Percentiles rank a stretch among this genome's conserved stretches.
Conservation (phyloP, 2,329 filamentous ascomycete genomes). For the Dothiorella sarmentorum region DNA sequence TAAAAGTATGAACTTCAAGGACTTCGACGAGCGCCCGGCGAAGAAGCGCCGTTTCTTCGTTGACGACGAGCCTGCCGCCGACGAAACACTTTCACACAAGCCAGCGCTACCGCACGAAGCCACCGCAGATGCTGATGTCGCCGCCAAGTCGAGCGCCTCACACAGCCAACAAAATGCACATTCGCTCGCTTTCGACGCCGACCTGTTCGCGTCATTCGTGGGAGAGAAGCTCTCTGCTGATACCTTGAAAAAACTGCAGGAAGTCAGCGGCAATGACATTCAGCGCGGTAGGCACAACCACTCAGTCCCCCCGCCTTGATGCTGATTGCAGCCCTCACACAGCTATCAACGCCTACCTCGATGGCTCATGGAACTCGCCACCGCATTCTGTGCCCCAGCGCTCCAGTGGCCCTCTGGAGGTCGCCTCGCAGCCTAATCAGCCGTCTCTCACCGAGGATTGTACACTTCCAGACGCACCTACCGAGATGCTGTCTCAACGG, state of each 20-base stretch:
- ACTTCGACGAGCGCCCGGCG: slow-evolving; percentile 51
- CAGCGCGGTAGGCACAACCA: slow-evolving; percentile 43
- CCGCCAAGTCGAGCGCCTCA: slow-evolving; percentile 3
- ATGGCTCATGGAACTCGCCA: slow-evolving; percentile 57
- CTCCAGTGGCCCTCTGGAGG: background rate
- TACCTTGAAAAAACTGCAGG: slow-evolving; percentile 48
- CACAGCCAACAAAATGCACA: slow-evolving; percentile 20
- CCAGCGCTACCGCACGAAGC: slow-evolving; percentile 32
- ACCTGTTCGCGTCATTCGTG: slow-evolving; percentile 56
- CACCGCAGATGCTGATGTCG: slow-evolving; percentile 21
- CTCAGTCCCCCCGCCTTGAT: background rate
- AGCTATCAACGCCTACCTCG: slow-evolving; percentile 63
- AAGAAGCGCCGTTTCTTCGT: slow-evolving; percentile 64
- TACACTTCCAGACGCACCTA: slow-evolving; percentile 22
- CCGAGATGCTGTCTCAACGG: background rate
- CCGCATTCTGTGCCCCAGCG: background rate
- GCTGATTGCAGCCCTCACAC: background rate
- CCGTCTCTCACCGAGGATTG: slow-evolving; percentile 19
- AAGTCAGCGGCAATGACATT: slow-evolving; percentile 51
- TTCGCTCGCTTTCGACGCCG: slow-evolving; percentile 50
- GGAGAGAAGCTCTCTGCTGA: slow-evolving; percentile 48
- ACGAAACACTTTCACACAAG: slow-evolving; percentile 21
- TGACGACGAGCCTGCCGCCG: slow-evolving; percentile 40
- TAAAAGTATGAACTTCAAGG: slow-evolving; percentile 37
- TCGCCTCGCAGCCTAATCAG: background rate